Conservation (phyloP, 306 rosid genomes). For the Dicorynia guianensis region DNA sequence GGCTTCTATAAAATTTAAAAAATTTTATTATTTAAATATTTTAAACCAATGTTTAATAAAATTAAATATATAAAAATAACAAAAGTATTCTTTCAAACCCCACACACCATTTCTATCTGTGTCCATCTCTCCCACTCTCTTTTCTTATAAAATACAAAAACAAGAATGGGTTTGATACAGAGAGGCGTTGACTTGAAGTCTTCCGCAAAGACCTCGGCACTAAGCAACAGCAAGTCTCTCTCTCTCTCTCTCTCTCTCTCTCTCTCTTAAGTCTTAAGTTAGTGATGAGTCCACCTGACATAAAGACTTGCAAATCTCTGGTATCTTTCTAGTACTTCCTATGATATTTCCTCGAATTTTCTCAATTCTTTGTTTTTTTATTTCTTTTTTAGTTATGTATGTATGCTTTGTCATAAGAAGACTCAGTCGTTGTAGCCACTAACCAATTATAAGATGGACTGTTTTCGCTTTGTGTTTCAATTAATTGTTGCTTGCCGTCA, state of each 20-base stretch:
- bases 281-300: background rate
- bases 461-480: no score
- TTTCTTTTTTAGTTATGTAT: no score
- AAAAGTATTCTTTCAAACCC: constrained; percentile 4
- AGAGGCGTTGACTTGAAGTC: constrained; percentile 55
- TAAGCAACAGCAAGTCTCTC: background rate
- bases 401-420: no score
- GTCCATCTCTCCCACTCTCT: background rate
- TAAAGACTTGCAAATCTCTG: constrained; percentile 6
- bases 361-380: no score
- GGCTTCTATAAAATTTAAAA: no score
- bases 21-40: no score
- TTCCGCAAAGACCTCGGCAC: constrained; percentile 31
- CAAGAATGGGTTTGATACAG: background rate
- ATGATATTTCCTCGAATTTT: constrained; percentile 50
- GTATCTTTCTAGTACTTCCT: constrained; percentile 26
- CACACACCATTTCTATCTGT: background rate
- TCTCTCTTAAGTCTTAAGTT: no score
- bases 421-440: no score
- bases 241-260: background rate
- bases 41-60: no score
- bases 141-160: background rate
- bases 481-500: no score
- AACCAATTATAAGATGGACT: no score
- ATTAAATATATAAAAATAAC: no score